A percentile compares a stretch with the other conserved stretches of the same genome.
Evolutionary conservation across 768 basidiomycete species (phyloP).

Genomic region (Suillus americanus): DNA sequence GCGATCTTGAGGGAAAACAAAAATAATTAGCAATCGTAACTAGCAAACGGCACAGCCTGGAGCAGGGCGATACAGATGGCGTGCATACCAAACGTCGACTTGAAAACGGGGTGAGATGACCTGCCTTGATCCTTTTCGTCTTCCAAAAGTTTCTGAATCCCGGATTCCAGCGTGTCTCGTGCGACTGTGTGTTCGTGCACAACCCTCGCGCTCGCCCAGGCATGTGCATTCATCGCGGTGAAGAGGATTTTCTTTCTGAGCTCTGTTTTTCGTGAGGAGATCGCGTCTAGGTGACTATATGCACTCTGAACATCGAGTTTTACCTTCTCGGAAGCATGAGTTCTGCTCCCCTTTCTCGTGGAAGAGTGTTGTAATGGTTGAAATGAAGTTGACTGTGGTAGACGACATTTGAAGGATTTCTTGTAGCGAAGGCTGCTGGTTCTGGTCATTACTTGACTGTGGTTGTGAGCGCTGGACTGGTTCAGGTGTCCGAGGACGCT

Average conservation of each 20-base stretch:
- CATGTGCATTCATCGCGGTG: slow-evolving; percentile 14
- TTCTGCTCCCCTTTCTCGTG: slow-evolving; percentile 1
- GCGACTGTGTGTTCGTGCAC: slow-evolving; percentile 16
- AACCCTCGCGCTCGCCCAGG: slow-evolving; percentile 29
- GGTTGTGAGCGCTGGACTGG: neutral
- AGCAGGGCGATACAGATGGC: slow-evolving; percentile 2
- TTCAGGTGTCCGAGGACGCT: neutral
- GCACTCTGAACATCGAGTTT: slow-evolving; percentile 1
- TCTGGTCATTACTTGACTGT: neutral
- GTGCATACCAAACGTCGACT: slow-evolving; percentile 24
- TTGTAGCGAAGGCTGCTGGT: neutral
- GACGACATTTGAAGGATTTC: slow-evolving; percentile 6
- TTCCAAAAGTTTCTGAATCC: slow-evolving; percentile 18
- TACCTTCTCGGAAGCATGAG: neutral
- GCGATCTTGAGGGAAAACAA: slow-evolving; percentile 18
- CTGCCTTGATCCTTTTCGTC: slow-evolving; percentile 34
- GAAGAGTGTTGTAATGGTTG: slow-evolving; percentile 1
- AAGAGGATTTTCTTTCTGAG: slow-evolving; percentile 21
- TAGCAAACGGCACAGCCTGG: slow-evolving; percentile 7
- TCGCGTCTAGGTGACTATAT: neutral
- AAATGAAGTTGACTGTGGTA: neutral
- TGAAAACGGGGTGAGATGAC: slow-evolving; percentile 23
- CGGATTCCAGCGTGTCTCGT: slow-evolving; percentile 14
- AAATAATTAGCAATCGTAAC: slow-evolving; percentile 16
- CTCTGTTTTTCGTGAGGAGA: slow-evolving; percentile 15